These are phyloP conservation scores for Colletotrichum gigasporum DNA, from an alignment of 2,329 filamentous ascomycete species.

Conservation along the genomic window DNA sequence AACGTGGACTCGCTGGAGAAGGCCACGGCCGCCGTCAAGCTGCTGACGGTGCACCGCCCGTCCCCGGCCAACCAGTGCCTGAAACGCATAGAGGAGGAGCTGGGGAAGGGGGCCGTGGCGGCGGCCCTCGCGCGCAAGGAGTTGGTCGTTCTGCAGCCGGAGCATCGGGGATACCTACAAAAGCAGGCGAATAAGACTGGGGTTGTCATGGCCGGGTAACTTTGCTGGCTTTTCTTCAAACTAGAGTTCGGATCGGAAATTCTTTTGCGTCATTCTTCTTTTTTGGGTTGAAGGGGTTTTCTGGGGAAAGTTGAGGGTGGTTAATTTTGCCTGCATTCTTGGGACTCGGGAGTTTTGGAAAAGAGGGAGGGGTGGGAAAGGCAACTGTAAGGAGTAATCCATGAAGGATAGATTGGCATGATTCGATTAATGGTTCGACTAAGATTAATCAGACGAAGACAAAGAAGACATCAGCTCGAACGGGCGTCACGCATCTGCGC, in stretches of 20 bases:
- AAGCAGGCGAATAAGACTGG: conserved; percentile 20
- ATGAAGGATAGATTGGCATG: neutral
- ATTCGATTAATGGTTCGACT: conserved; percentile 13
- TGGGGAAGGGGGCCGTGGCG: conserved; percentile 5
- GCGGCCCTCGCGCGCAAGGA: neutral
- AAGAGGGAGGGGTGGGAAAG: conserved; percentile 8
- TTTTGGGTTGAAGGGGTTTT: neutral
- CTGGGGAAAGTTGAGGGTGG: neutral
- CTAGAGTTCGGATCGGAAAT: neutral
- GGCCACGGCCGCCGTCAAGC: conserved; percentile 21
- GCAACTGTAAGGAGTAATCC: neutral
- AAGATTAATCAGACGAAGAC: conserved; percentile 3
- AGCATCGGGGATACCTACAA: conserved; percentile 13
- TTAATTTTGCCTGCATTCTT: neutral
- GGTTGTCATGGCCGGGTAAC: conserved; percentile 17
- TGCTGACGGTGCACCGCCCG: conserved; percentile 22
- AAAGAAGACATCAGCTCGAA: conserved; percentile 6
- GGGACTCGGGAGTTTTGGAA: conserved; percentile 6
- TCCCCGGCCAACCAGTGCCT: conserved; percentile 23
- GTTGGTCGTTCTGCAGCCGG: conserved; percentile 13
- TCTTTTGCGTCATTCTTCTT: too few species aligned
- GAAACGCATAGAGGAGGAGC: conserved; percentile 27
- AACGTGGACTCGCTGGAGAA: conserved; percentile 13
- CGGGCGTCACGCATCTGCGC: neutral
- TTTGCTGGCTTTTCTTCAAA: too few species aligned